Evolutionary conservation across 169 alveolate species (phyloP).

Genomic region (Plasmodium malariae): DNA sequence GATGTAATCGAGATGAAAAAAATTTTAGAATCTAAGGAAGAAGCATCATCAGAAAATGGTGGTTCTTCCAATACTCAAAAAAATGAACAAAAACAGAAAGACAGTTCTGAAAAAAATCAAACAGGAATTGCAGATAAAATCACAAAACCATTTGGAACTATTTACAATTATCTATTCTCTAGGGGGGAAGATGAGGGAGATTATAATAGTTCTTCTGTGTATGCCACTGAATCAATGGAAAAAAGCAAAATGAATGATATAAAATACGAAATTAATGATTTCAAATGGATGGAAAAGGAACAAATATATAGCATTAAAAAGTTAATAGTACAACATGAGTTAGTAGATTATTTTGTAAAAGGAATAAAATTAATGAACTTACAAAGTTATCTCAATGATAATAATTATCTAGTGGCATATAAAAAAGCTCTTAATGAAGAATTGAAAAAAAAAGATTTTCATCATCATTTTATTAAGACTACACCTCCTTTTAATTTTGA

Average conservation of each 20-base stretch:
- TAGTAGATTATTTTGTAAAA: slow-evolving; percentile 43
- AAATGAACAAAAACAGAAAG: neutral
- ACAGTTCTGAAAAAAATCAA: neutral
- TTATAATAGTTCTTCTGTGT: no score
- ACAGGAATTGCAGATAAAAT: neutral
- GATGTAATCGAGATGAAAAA: slow-evolving; percentile 6
- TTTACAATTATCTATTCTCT: slow-evolving; percentile 44
- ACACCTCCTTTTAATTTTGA: slow-evolving; percentile 62
- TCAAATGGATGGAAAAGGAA: slow-evolving; percentile 53
- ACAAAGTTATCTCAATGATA: slow-evolving; percentile 24
- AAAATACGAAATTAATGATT: slow-evolving; percentile 44
- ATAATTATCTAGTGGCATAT: slow-evolving; percentile 53
- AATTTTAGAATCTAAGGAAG: neutral
- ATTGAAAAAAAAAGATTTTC: slow-evolving; percentile 41
- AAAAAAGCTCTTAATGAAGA: slow-evolving; percentile 41
- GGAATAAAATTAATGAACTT: slow-evolving; percentile 55
- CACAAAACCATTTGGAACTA: slow-evolving; percentile 5
- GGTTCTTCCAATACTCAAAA: neutral
- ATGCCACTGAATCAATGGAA: neutral
- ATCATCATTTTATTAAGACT: slow-evolving; percentile 53
- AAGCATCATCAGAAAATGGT: neutral
- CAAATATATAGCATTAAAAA: slow-evolving; percentile 56
- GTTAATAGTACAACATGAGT: slow-evolving; percentile 40
- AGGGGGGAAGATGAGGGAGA: slow-evolving; percentile 19
- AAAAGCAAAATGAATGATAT: neutral